Evolutionary conservation across 192 early-diverging fungal genomes (phyloP).

Genomic region (Coemansia sp.): DNA sequence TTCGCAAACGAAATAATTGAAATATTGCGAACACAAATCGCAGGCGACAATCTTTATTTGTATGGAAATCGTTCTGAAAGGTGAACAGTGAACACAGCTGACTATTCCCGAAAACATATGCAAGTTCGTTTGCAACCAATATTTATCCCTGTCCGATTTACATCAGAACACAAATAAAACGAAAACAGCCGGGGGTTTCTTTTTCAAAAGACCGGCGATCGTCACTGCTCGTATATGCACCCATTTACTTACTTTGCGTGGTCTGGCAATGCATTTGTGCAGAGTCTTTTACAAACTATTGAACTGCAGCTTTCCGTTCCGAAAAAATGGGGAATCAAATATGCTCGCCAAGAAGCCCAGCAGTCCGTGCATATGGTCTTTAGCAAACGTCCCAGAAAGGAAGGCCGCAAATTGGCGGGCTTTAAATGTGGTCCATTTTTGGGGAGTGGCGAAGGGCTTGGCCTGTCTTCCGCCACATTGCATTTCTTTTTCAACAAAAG

Average conservation of each 20-base stretch:
- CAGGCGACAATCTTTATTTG: too few relatives aligned
- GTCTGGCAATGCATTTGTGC: not conserved
- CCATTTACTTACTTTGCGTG: not conserved
- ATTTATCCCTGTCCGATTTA: too few relatives aligned
- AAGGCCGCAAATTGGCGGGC: not conserved
- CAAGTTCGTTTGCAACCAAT: too few relatives aligned
- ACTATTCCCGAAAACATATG: too few relatives aligned
- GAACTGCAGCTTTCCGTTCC: too few relatives aligned
- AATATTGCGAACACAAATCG: too few relatives aligned
- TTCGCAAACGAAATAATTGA: too few relatives aligned
- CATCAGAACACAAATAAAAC: too few relatives aligned
- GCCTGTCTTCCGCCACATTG: not conserved
- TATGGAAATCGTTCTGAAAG: too few relatives aligned
- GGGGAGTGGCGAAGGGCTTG: not conserved
- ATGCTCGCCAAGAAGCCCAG: not conserved
- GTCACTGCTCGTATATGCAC: not conserved
- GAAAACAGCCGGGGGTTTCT: not conserved
- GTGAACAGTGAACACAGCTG: too few relatives aligned
- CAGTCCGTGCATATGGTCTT: not conserved
- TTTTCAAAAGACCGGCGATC: not conserved
- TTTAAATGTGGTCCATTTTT: not conserved
- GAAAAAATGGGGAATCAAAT: too few relatives aligned
- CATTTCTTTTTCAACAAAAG: not conserved
- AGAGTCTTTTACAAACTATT: not conserved
- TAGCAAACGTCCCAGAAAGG: not conserved